Percentiles rank a stretch among this genome's conserved stretches.
phyloP scores from a whole-genome alignment of 441 rosid genomes.

The Eruca vesicaria region DNA sequence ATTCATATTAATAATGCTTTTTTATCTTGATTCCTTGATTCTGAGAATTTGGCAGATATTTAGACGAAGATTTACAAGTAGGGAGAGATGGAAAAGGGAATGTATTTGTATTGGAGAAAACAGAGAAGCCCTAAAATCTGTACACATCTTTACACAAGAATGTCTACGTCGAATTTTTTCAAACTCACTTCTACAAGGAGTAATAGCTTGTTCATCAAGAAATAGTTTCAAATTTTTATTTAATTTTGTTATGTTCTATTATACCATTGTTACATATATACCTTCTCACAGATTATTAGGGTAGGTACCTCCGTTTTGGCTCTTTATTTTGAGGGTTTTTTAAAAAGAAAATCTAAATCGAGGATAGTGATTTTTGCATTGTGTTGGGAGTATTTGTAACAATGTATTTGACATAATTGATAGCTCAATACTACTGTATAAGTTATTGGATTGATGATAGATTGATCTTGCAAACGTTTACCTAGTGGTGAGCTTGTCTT shows the following conservation, averaged over 20 bases:
- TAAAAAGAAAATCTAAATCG: neutral
- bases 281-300: neutral
- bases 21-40: conserved; percentile 43
- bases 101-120: conserved; percentile 69
- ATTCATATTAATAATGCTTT: neutral
- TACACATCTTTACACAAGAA: conserved; percentile 3
- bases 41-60: conserved; percentile 46
- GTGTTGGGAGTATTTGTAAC: neutral
- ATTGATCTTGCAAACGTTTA: neutral
- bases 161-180: neutral
- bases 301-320: neutral
- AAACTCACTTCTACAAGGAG: conserved; percentile 14
- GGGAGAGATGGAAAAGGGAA: conserved; percentile 87
- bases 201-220: conserved; percentile 22
- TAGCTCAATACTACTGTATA: neutral
- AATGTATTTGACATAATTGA: neutral
- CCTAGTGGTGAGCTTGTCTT: neutral
- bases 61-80: conserved; percentile 67
- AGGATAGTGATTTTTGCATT: neutral
- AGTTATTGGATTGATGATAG: neutral
- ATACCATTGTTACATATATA: neutral
- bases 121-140: conserved; percentile 23
- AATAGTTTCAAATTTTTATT: neutral
- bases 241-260: neutral
- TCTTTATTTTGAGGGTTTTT: neutral